Evolutionary conservation across 2,329 filamentous ascomycete genomes (phyloP).

Genomic region (Alternaria hordeiaustralica): DNA sequence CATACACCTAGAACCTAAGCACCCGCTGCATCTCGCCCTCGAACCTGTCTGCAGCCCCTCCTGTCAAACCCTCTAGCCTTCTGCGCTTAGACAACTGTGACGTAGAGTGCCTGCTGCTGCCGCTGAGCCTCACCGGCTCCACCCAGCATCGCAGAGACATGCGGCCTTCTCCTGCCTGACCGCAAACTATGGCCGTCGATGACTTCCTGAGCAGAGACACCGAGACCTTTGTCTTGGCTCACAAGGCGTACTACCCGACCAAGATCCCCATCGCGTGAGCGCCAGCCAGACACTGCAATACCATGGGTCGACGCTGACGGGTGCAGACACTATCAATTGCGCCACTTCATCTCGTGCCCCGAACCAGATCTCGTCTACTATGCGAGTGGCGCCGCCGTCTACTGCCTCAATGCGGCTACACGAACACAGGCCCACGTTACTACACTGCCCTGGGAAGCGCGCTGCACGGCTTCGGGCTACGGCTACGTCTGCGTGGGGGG

Average conservation of each 20-base stretch:
- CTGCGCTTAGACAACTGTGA: conserved; percentile 14
- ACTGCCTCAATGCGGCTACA: conserved; percentile 66
- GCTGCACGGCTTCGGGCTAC: conserved; percentile 83
- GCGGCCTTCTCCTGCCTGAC: conserved; percentile 33
- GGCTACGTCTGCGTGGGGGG: conserved; percentile 93
- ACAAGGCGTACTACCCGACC: conserved; percentile 56
- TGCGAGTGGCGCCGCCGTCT: conserved; percentile 71
- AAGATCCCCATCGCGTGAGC: conserved; percentile 58
- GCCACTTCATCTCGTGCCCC: conserved; percentile 85
- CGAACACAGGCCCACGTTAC: conserved; percentile 76
- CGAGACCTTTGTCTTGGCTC: conserved; percentile 53
- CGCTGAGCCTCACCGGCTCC: conserved; percentile 14
- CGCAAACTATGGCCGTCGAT: conserved; percentile 48
- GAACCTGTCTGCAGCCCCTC: neutral
- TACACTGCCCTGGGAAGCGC: conserved; percentile 71
- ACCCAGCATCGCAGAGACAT: conserved; percentile 31
- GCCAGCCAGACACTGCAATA: neutral
- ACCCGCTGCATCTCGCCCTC: neutral
- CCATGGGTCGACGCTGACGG: conserved; percentile 17
- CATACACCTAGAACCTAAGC: neutral
- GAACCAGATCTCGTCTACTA: conserved; percentile 83
- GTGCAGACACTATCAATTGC: conserved; percentile 81
- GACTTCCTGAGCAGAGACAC: conserved; percentile 54
- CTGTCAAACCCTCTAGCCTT: neutral
- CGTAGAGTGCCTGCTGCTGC: conserved; percentile 15